These are phyloP conservation scores for Suaeda aralocaspica DNA, from an alignment of 148 eudicot species.

Conservation along the genomic window DNA sequence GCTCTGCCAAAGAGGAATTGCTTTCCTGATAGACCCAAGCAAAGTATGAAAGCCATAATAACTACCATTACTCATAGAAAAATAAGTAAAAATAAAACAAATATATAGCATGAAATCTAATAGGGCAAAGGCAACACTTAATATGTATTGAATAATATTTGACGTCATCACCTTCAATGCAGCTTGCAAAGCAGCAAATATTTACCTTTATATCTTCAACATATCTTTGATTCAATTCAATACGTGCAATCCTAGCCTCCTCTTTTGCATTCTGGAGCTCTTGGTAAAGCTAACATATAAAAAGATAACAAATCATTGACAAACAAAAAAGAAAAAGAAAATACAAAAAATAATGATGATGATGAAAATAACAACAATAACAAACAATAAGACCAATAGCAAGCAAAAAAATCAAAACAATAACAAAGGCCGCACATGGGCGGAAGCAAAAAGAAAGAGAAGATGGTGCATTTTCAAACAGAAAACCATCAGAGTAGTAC, in stretches of 20 bases:
- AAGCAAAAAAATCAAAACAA: no score
- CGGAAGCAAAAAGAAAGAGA: neutral
- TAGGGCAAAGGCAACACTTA: neutral
- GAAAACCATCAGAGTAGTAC: neutral
- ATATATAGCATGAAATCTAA: conserved; percentile 1
- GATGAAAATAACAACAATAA: no score
- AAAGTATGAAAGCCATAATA: conserved; percentile 12
- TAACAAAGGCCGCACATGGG: neutral
- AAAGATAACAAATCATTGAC: neutral
- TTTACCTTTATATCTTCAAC: conserved; percentile 33
- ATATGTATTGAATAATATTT: conserved; percentile 11
- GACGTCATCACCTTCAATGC: neutral
- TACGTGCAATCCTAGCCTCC: conserved; percentile 53
- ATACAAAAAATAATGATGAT: no score
- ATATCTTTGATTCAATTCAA: conserved; percentile 33
- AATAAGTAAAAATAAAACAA: neutral
- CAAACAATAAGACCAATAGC: no score
- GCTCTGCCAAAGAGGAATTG: conserved; percentile 34
- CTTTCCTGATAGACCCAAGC: conserved; percentile 42
- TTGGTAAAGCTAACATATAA: conserved; percentile 43
- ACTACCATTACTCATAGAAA: neutral
- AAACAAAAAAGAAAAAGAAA: neutral
- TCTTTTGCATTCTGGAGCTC: conserved; percentile 56
- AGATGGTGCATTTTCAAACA: neutral
- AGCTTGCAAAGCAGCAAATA: conserved; percentile 18